Base-by-base conservation (phyloP, 1,284 basidiomycete genomes). In the Austroboletus rostrupii region DNA sequence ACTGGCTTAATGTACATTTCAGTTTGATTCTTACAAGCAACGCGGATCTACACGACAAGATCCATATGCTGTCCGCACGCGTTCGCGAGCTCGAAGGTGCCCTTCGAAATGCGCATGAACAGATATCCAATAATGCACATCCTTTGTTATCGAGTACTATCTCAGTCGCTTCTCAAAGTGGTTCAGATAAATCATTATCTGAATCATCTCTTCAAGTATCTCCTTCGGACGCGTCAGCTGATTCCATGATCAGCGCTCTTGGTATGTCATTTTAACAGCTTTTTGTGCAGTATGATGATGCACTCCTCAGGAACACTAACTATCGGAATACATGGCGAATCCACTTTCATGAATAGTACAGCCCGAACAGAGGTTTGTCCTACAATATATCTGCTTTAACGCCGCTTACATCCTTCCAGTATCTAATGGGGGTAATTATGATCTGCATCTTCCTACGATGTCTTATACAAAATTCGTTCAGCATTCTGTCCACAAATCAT, bases 21-120 rank as follows among this genome's bases (percentile, higher is more conserved):
- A 82, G 81, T 40, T 72, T 83, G 50, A 70, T 85, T 28, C 74
- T 86, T 14, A 74, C 83, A 13, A 82, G 80, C 56, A 85, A 81
- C 1, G 78, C 80, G 55, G 83, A 87, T 53, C 70, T 87, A 14
- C 83, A 87, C 64, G 78, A 78, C 50, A 74, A 77, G 55, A 80
- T 87, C 14, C 80, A 81, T 31, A 60, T 67, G 5, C 72, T 87
- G 47, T 70, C 74, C 43, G 60, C 68, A 5, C 79, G 83, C 17
- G 78, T 84, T 39, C 72, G 73, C 23, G 75, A 79, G 41, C 75
- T 87, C 2, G 84, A 87, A 59, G 71, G 72, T 26, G 82, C 76
- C 1, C 71, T 87, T 32, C 65, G 69, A 21, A 62, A 59, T 7
- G 61, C 81, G 21, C 81, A 84, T 54, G 61, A 72, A 7, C 66